phyloP scores from a whole-genome alignment of 495 filamentous ascomycete genomes.

The Tuber magnatum region DNA sequence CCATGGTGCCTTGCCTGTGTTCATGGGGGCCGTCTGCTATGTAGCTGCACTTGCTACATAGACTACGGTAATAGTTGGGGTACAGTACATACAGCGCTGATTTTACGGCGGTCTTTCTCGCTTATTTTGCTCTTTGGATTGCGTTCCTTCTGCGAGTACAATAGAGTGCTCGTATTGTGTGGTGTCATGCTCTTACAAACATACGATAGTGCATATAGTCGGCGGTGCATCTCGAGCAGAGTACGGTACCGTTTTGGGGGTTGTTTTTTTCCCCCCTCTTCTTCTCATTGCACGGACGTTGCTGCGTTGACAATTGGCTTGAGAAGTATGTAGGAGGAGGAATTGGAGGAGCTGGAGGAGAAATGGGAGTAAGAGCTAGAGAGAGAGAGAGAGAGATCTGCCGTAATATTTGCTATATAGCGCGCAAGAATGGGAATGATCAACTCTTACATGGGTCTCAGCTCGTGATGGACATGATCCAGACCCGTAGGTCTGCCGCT shows the following conservation, averaged over 20 bases:
- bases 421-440: not conserved
- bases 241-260: not conserved
- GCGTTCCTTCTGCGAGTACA: not conserved
- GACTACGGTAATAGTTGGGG: not conserved
- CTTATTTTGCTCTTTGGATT: not conserved
- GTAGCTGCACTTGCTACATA: not conserved
- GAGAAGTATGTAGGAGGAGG: not conserved
- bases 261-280: not conserved
- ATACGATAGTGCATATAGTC: not conserved
- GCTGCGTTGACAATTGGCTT: not conserved
- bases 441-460: not conserved
- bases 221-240: not conserved
- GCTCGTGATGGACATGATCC: not conserved
- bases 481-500: not conserved
- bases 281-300: not conserved
- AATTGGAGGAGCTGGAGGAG: not conserved
- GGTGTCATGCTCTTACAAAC: not conserved
- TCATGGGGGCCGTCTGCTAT: not conserved
- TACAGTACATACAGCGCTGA: not conserved
- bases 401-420: not conserved
- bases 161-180: not conserved
- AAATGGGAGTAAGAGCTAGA: not conserved
- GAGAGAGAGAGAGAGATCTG: not conserved
- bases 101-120: not conserved
- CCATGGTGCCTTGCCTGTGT: not conserved